Percentiles rank a stretch among this genome's conserved stretches.
phyloP scores from a whole-genome alignment of 345 rosid species.

The Eutrema japonicum region DNA sequence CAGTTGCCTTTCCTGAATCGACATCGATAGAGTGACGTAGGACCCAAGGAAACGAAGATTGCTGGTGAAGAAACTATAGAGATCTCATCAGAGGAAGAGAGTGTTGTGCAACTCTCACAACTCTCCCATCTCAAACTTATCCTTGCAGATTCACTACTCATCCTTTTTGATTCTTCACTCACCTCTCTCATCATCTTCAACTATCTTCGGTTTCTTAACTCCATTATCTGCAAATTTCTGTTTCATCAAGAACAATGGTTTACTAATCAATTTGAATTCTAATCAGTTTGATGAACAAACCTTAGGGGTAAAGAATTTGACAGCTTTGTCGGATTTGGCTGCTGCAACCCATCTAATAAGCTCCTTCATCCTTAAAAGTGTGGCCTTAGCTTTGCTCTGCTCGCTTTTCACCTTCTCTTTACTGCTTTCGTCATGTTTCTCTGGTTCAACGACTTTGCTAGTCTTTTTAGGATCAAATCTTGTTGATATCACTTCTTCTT shows the following conservation, averaged over 20 bases:
- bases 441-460: conserved; percentile 52
- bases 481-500: conserved; percentile 29
- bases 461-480: conserved; percentile 46
- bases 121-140: conserved; percentile 83
- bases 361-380: conserved; percentile 77
- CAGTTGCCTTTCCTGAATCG: conserved; percentile 66
- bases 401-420: conserved; percentile 53
- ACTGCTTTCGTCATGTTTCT: conserved; percentile 34
- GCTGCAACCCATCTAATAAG: conserved; percentile 81
- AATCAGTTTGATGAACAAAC: conserved; percentile 33
- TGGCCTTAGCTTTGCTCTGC: conserved; percentile 50
- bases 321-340: conserved; percentile 69
- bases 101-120: conserved; percentile 63
- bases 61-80: conserved; percentile 60
- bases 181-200: conserved; percentile 52
- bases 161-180: conserved; percentile 56
- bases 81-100: conserved; percentile 53
- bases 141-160: conserved; percentile 63
- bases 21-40: conserved; percentile 47
- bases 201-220: conserved; percentile 39
- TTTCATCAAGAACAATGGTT: conserved; percentile 14
- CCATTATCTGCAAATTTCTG: conserved; percentile 26
- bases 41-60: conserved; percentile 48
- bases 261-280: background rate
- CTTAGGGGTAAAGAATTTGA: conserved; percentile 66